These are phyloP conservation scores for Trypanosoma melophagium DNA, from an alignment of 208 protist genomes.

Conservation along the genomic window DNA sequence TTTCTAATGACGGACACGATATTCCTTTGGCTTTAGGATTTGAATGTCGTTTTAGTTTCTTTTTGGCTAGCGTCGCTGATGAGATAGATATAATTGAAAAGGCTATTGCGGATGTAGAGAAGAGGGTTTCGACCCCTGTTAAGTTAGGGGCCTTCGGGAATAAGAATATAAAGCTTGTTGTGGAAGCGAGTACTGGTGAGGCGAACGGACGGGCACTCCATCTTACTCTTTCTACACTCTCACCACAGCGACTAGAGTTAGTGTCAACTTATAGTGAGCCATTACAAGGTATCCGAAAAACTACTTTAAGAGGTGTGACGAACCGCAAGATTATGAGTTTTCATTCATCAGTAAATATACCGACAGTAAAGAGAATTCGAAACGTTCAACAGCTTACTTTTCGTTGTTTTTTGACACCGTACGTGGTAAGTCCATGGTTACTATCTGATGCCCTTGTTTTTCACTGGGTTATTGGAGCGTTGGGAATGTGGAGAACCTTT, in stretches of 20 bases:
- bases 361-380: conserved; percentile 8
- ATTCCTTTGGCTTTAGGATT: conserved; percentile 45
- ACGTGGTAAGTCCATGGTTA: conserved; percentile 44
- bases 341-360: conserved; percentile 1
- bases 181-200: background rate
- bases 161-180: conserved; percentile 2
- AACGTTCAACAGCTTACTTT: conserved; percentile 16
- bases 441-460: conserved; percentile 51
- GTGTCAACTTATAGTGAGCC: conserved; percentile 41
- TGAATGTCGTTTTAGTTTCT: conserved; percentile 77
- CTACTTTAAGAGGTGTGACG: background rate
- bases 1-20: conserved; percentile 3
- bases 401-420: conserved; percentile 26
- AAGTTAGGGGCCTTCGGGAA: background rate
- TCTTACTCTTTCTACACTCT: conserved; percentile 36
- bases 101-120: conserved; percentile 12
- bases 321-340: background rate
- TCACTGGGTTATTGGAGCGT: conserved; percentile 52
- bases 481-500: conserved; percentile 37
- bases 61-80: conserved; percentile 36
- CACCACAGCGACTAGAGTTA: conserved; percentile 35
- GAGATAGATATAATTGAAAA: conserved; percentile 2
- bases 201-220: conserved; percentile 47
- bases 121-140: background rate
- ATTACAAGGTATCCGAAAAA: background rate